These are phyloP conservation scores for Leptomonas pyrrhocoris DNA, from an alignment of 208 protist species.

Conservation along the genomic window DNA sequence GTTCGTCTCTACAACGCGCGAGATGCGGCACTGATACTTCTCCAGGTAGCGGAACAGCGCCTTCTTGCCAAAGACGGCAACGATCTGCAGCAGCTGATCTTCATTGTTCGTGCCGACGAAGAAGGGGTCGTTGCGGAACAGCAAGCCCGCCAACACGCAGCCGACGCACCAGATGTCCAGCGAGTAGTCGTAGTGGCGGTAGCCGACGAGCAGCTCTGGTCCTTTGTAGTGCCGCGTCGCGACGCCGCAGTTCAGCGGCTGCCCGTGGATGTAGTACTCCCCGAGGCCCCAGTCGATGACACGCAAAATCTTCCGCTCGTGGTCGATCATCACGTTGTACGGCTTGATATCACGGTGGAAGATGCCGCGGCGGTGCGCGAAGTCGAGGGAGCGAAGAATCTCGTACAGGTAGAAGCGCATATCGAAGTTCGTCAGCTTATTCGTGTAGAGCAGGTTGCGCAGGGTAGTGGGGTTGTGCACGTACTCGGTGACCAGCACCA, in stretches of 20 bases:
- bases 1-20: constrained; percentile 77
- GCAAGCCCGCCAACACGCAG: constrained; percentile 98
- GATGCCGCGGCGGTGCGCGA: constrained; percentile 98
- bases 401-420: constrained; percentile 99
- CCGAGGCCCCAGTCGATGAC: constrained; percentile 99
- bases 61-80: constrained; percentile 96
- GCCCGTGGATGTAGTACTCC: constrained; percentile 99
- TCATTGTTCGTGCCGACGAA: constrained; percentile 99
- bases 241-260: constrained; percentile 98
- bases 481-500: constrained; percentile 98
- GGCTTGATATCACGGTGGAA: constrained; percentile 99
- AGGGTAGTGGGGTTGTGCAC: constrained; percentile 97
- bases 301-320: constrained; percentile 92
- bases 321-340: constrained; percentile 99
- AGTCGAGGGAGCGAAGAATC: constrained; percentile 95
- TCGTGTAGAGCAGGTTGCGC: constrained; percentile 94
- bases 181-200: constrained; percentile 99
- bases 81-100: constrained; percentile 98
- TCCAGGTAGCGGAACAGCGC: constrained; percentile 93
- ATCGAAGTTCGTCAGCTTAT: constrained; percentile 95
- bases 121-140: constrained; percentile 98
- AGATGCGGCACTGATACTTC: constrained; percentile 96
- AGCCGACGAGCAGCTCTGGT: constrained; percentile 98
- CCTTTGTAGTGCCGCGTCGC: constrained; percentile 99
- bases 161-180: constrained; percentile 99